Percentiles rank a stretch among this genome's conserved stretches.
Conservation (phyloP, 2,329 filamentous ascomycete genomes). For the Ophiostoma sp. region DNA sequence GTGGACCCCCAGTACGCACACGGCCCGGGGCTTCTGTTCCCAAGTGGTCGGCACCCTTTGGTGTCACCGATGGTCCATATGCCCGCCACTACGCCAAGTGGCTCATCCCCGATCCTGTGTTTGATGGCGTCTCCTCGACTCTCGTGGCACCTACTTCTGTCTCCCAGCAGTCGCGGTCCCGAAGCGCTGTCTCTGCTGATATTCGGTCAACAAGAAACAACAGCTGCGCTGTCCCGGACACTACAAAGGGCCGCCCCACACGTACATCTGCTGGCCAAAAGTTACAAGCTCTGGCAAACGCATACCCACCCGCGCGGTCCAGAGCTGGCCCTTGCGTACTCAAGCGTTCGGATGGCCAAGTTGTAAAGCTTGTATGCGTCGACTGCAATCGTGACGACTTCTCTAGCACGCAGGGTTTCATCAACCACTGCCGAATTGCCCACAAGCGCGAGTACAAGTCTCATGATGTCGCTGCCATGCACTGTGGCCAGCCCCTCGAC, state of each 20-base stretch:
- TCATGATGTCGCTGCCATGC: constrained; percentile 86
- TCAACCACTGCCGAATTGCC: constrained; percentile 96
- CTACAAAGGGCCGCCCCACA: constrained; percentile 46
- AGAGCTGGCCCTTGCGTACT: constrained; percentile 78
- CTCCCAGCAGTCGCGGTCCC: constrained; percentile 39
- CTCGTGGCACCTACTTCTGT: constrained; percentile 30
- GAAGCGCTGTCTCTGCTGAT: constrained; percentile 50
- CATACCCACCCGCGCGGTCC: constrained; percentile 69
- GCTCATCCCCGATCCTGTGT: constrained; percentile 82
- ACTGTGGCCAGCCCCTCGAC: constrained; percentile 79
- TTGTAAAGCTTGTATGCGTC: constrained; percentile 84
- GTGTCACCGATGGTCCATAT: constrained; percentile 87
- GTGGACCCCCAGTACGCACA: constrained; percentile 62
- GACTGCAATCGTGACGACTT: constrained; percentile 89
- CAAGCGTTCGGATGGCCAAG: constrained; percentile 76
- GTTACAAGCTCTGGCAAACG: constrained; percentile 63
- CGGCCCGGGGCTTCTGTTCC: constrained; percentile 60
- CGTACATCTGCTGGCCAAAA: constrained; percentile 54
- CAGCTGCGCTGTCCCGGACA: constrained; percentile 28
- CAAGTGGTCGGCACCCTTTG: constrained; percentile 78
- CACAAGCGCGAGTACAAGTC: constrained; percentile 92
- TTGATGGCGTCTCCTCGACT: constrained; percentile 59
- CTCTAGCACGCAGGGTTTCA: constrained; percentile 95
- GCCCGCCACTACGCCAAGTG: constrained; percentile 91
- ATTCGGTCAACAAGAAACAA: constrained; percentile 76